Evolutionary conservation across 768 basidiomycete species (phyloP).

Genomic region (Mrakia blollopis): DNA sequence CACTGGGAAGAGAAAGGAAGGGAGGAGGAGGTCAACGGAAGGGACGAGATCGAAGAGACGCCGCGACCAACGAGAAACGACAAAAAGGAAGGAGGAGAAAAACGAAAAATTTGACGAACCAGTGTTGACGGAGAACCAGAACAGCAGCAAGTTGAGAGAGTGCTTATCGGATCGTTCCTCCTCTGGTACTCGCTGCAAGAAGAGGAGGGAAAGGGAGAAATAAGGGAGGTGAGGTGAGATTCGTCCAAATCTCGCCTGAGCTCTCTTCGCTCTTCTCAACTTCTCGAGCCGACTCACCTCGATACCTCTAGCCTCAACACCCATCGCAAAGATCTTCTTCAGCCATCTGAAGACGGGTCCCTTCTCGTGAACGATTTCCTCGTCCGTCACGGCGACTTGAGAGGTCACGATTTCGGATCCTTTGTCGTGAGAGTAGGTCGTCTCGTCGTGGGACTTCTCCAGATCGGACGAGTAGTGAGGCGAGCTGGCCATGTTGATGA

Average conservation of each 20-base stretch:
- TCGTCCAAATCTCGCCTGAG: constrained; percentile 50
- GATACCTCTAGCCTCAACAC: constrained; percentile 56
- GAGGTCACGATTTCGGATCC: not conserved
- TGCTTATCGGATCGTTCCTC: constrained; percentile 27
- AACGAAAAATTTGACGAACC: constrained; percentile 31
- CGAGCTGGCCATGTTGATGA: not conserved
- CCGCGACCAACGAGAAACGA: not conserved
- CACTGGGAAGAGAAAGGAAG: not conserved
- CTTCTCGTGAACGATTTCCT: not conserved
- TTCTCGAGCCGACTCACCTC: constrained; percentile 46
- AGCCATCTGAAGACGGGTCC: constrained; percentile 3
- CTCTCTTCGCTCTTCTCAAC: constrained; percentile 45
- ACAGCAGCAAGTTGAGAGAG: constrained; percentile 35
- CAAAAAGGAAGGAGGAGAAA: constrained; percentile 29
- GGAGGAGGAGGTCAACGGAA: not conserved
- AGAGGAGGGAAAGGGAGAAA: constrained; percentile 37
- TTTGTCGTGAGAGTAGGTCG: not conserved
- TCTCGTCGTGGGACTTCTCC: not conserved
- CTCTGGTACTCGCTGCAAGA: constrained; percentile 26
- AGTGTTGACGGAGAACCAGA: constrained; percentile 51
- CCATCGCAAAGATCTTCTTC: constrained; percentile 49
- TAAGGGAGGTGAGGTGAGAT: constrained; percentile 31
- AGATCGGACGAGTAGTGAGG: not conserved
- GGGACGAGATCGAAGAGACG: not conserved
- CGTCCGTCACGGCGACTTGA: not conserved